phyloP scores from a whole-genome alignment of 441 rosid species.

The Euphorbia schlechtendalii region DNA sequence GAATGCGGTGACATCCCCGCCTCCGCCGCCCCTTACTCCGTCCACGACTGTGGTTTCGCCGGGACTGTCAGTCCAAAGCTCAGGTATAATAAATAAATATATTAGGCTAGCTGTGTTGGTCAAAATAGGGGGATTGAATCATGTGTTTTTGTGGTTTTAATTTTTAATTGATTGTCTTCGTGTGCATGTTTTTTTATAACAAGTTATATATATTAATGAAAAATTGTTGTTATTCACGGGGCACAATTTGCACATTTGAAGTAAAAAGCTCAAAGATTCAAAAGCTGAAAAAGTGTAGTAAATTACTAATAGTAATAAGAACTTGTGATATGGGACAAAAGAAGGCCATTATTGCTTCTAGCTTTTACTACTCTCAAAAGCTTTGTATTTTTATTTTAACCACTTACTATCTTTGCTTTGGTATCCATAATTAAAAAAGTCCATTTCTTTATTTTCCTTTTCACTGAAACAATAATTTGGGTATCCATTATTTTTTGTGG shows the following conservation, averaged over 20 bases:
- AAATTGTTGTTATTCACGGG: constrained; percentile 10
- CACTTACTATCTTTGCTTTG: not conserved
- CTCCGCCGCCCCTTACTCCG: constrained; percentile 55
- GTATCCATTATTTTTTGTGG: not conserved
- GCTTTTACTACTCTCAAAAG: constrained; percentile 22
- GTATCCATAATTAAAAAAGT: not conserved
- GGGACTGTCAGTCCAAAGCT: constrained; percentile 54
- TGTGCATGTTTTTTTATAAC: not conserved
- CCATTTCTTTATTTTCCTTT: not conserved
- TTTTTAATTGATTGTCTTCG: too few species aligned
- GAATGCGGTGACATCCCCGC: constrained; percentile 34
- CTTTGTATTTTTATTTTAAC: constrained; percentile 8
- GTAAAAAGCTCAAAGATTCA: constrained; percentile 27
- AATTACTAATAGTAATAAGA: constrained; percentile 7
- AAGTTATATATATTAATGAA: not conserved
- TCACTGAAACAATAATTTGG: not conserved
- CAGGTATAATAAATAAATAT: constrained; percentile 51
- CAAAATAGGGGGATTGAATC: constrained; percentile 1
- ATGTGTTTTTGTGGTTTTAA: not conserved
- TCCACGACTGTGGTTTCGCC: constrained; percentile 53
- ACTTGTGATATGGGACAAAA: constrained; percentile 25
- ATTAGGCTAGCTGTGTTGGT: constrained; percentile 2
- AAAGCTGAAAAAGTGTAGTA: constrained; percentile 15
- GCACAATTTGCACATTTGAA: constrained; percentile 1
- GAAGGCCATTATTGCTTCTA: constrained; percentile 36